Evolutionary conservation across 2,329 filamentous ascomycete genomes (phyloP), one percentile per base, ranked within the genome.

Genomic region (Arthrobotrys entomopaga): DNA sequence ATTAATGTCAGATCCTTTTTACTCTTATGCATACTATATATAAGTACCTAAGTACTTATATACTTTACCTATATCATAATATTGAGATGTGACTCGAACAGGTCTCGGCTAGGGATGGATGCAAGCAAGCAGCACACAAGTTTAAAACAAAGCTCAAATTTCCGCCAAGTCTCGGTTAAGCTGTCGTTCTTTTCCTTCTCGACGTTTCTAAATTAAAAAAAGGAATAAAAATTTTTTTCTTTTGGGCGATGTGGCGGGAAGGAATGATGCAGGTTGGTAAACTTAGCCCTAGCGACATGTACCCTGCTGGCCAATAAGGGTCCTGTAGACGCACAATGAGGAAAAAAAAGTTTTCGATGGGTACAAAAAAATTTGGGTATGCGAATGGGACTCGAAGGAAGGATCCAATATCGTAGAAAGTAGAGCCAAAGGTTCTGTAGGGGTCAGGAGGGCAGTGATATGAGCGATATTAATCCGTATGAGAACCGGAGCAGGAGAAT

Each of bases 281-380:
- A n/a, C n/a, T n/a, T 60, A 63, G 65, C 65, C 65, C 65, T 70
- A 58, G 26, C 52, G n/a, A n/a, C n/a, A n/a, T n/a, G n/a, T 34
- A 34, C 29, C 29, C 29, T 34, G 29, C 42, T 54, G 65, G 56
- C 29, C 40, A 42, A 38, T 43, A 38, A 29, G 29, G 38, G 19
- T 1, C 20, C 10, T 8, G 15, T 29, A 50, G 58, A 60, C 42
- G 26, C 40, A 60, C 48, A 24, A 50, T 19, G 48, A 16, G 11
- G 19, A 19, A 50, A 50, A 50, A 19, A 22, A 26, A 10, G 20
- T 34, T 34, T 34, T 34, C 29, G 29, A 34, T 34, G 16, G 16
- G 3, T 8, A 10, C 6, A 46, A 19, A 54, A 54, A 29, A 29
- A 54, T n/a, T n/a, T 54, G 24, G 24, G 52, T 26, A 13, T 46